Base-by-base conservation (phyloP, 768 basidiomycete genomes). In the Sistotremastrum suecicum region DNA sequence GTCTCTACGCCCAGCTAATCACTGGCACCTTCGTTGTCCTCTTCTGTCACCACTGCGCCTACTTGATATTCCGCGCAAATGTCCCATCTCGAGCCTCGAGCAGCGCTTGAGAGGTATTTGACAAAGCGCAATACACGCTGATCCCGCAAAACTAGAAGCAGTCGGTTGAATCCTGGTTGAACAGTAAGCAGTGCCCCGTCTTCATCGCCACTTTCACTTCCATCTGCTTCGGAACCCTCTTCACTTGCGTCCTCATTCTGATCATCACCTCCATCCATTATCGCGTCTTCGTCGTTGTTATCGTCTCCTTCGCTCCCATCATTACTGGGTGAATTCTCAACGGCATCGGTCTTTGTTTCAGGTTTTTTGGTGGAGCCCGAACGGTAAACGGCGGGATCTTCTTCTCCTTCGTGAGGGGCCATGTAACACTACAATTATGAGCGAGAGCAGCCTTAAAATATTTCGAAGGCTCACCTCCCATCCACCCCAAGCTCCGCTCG, bases 301-400 rank as follows among this genome's bases (percentile, higher is more conserved):
- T 46, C 45, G 33, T 53, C 48, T 32, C 51, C 55, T 34, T 7
- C 34, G 34, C 57, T 48, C 11, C 49, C 45, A 3, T 58, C 31
- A 40, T 50, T 46, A 12, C 42, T 39, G 49, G 48, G 3, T 31
- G 12, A 45, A 41, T 8, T 45, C 40, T 34, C 43, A 9, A 51
- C 50, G 20, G 20, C 20, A 20, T 20, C 20, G 20, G 20, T 20
- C 20, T 20, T 20, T 20, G 20, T 20, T 20, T 20, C 20, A 20
- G 20, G 20, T 1, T 60, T 40, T 53, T 61, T 70, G 57, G 70
- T 70, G 37, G 66, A 62, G 11, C 70, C 68, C 20, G 78, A 72
- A 11, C 89, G 82, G 60, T 94, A 98, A 10, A 95, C 83, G 1
- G 92, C 89, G 9, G 91, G 91, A 60, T 98, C 92, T 51, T 94